Evolutionary conservation across 2,329 filamentous ascomycete species (phyloP), one percentile per base, ranked within the genome.

Genomic region (Volutella citrinella): DNA sequence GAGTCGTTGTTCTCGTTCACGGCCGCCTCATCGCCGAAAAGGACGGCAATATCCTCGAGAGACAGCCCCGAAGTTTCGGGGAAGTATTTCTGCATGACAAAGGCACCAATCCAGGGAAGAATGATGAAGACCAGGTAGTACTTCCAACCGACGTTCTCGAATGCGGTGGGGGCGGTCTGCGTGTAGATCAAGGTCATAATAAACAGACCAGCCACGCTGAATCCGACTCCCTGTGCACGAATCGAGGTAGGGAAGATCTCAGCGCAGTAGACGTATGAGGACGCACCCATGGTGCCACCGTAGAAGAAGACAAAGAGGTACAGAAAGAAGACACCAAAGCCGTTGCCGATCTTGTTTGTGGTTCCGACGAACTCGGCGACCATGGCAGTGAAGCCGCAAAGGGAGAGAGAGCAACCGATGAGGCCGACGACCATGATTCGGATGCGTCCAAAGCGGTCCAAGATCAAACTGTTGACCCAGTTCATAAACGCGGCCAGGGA

Each of bases 171-270:
- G 5, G 35, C 25, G 3, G 27, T 16, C 15, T 39, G 32, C 12
- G 32, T 39, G 22, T 40, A 38, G 24, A 41, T 34, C 17, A 44
- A 13, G 5, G 29, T 32, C 9, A 22, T 28, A 11, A 29, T 19
- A 19, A 33, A 41, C 4, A 41, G 38, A 9, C 34, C 34, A 19
- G 22, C 17, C 6, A 40, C 29, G 9, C 24, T 30, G n/a, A 44
- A 27, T 15, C 38, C 38, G 15, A 38, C 27, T 10, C 41, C 41
- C 12, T 36, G 34, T 11, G 41, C 38, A 5, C 41, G 38, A 24
- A 41, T 32, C 2, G 32, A 27, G 7, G 38, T 44, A 3, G 38
- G 41, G 28, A 41, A 44, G 32, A 44, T 44, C 29, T 44, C 38
- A 4, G 34, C 27, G 17, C 34, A 41, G 26, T 44, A 44, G 19